phyloP scores from a whole-genome alignment of 139 green algal species.

The Chlamydomonas sp. region DNA sequence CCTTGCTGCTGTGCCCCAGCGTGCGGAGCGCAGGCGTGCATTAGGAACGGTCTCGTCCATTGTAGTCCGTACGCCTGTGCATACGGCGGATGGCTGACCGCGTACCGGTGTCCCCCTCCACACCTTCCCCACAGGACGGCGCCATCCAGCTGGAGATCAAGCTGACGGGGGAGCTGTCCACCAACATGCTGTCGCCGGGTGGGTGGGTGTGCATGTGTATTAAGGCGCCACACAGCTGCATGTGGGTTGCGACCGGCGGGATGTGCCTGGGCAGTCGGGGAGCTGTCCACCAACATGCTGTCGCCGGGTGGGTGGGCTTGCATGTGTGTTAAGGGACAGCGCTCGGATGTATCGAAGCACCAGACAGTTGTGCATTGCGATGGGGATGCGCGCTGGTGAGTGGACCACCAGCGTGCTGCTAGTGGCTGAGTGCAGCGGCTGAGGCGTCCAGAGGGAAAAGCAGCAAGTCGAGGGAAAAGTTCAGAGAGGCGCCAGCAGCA shows the following conservation, averaged over 20 bases:
- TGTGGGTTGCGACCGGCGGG: no score
- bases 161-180: conserved; percentile 75
- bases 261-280: conserved; percentile 26
- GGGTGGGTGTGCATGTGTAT: neutral
- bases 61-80: no score
- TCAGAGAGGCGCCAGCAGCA: no score
- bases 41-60: no score
- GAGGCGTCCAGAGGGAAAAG: no score
- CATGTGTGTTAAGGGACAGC: neutral
- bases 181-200: conserved; percentile 62
- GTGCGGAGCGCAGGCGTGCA: no score
- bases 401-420: conserved; percentile 72
- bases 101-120: no score
- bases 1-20: no score
- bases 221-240: neutral
- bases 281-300: conserved; percentile 76
- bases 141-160: conserved; percentile 72
- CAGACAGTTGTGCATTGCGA: no score
- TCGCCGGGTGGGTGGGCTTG: conserved; percentile 2
- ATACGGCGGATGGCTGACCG: no score
- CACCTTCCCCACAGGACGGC: conserved; percentile 30
- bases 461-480: no score
- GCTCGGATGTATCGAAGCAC: no score
- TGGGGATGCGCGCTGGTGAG: conserved; percentile 45
- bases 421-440: neutral